Conservation (phyloP, 177 flowering plant genomes). For the Tripterygium wilfordii region DNA sequence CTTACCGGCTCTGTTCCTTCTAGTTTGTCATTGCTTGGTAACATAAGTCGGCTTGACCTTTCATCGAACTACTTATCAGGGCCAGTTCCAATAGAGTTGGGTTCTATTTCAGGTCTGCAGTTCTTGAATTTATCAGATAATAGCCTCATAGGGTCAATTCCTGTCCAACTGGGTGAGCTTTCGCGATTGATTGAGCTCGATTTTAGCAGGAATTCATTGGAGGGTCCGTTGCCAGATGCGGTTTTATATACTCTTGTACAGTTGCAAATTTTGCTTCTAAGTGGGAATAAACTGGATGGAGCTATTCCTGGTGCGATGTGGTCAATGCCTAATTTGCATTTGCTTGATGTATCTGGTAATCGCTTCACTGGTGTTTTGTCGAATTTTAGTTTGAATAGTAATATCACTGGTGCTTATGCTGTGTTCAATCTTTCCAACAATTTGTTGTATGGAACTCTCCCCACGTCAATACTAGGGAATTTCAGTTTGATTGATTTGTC, state of each 20-base stretch:
- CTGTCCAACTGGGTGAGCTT: conserved; percentile 39
- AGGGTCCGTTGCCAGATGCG: conserved; percentile 35
- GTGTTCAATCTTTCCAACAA: conserved; percentile 60
- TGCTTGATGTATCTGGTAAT: conserved; percentile 59
- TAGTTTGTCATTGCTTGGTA: conserved; percentile 19
- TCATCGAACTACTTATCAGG: conserved; percentile 57
- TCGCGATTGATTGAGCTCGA: conserved; percentile 46
- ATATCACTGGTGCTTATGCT: conserved; percentile 18
- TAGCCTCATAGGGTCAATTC: conserved; percentile 39
- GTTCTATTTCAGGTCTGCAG: conserved; percentile 28
- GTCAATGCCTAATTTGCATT: conserved; percentile 35
- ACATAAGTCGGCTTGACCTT: conserved; percentile 37
- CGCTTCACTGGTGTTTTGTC: conserved; percentile 58
- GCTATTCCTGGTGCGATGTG: conserved; percentile 38
- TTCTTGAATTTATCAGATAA: conserved; percentile 46
- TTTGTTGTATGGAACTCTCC: conserved; percentile 51
- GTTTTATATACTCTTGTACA: conserved; percentile 32
- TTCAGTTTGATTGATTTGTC: conserved; percentile 45
- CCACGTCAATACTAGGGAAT: conserved; percentile 17
- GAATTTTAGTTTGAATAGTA: conserved; percentile 12
- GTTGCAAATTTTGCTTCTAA: conserved; percentile 33
- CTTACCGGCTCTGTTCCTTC: conserved; percentile 50
- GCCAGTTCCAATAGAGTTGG: conserved; percentile 37
- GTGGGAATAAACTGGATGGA: conserved; percentile 41
- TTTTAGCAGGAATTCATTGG: conserved; percentile 44